Conservation (phyloP, 208 protist genomes). For the Leishmania aethiopica region DNA sequence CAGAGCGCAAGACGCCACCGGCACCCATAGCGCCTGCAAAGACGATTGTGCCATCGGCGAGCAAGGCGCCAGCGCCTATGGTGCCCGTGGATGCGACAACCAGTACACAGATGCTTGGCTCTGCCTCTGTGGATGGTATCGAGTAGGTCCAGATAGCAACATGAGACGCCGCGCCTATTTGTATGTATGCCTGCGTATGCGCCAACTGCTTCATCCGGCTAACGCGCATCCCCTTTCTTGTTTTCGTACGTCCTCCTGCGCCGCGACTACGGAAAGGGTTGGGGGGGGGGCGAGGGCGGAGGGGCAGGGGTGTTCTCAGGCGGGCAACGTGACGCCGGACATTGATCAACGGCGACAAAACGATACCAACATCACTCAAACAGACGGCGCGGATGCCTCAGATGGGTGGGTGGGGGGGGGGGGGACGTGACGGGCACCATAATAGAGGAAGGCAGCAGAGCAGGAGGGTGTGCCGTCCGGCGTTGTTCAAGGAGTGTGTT, state of each 20-base stretch:
- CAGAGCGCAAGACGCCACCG: background rate
- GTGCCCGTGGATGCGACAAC: constrained; percentile 25
- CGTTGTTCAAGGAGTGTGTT: background rate
- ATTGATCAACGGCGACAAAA: too few relatives aligned
- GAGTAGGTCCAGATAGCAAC: constrained; percentile 38
- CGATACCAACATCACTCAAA: background rate
- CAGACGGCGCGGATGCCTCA: background rate
- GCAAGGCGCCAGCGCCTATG: background rate
- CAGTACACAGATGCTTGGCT: constrained; percentile 48
- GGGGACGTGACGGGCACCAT: background rate
- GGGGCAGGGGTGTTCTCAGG: background rate
- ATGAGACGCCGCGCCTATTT: background rate
- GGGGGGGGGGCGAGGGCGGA: background rate
- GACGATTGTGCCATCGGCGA: constrained; percentile 2
- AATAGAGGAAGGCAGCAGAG: background rate
- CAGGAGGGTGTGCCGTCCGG: background rate
- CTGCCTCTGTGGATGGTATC: constrained; percentile 66
- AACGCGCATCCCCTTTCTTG: too few relatives aligned
- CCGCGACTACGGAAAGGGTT: background rate
- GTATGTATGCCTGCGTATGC: background rate
- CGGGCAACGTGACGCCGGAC: background rate
- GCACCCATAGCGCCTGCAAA: background rate
- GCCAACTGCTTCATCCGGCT: background rate
- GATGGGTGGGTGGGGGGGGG: background rate
- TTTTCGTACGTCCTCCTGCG: background rate